Base-by-base conservation (phyloP, 2,329 filamentous ascomycete genomes). In the Anisogramma anomala region DNA sequence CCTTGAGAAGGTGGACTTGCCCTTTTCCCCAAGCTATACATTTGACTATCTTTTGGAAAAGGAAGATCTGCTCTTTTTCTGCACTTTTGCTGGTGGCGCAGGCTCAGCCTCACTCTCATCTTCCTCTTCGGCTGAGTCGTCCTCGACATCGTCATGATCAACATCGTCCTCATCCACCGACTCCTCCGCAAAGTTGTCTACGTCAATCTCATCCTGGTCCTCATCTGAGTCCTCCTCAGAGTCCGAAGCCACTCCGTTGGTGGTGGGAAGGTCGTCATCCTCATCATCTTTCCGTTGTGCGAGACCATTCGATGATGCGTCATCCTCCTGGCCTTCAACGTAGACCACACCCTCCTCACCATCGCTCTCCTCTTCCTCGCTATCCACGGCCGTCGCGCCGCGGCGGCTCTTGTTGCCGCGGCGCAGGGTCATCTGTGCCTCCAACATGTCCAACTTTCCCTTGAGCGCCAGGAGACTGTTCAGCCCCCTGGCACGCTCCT, bases 371-470 rank as follows among this genome's bases (percentile, higher is more conserved):
- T 65, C 70, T 6, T 69, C 67, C 28, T 67, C 67, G 14, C 68
- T 64, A 34, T 67, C 66, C 14, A 82, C 73, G 11, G 74, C 63
- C 6, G 71, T 69, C 2, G 65, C 38, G 47, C 43, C 11, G 48
- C 53, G 19, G 48, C 53, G 19, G 50, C 87, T 77, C 47, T 72
- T 75, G 53, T 47, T 49, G 2, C 41, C 43, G 42, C 77, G 77
- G 36, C 91, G 72, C 52, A 94, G 66, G 53, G 84, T 77, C 60
- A 96, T 80, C 63, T 98, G 91, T 6, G 85, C 81, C 54, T 91
- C 83, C 36, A 96, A 71, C 76, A 98, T 85, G 57, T 96, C 89
- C 23, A 98, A 71, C 62, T 95, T 94, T 18, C 91, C 91, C 67
- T 95, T 95, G 46, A 98, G 72, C 15, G 88, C 76, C 26, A 98